Percentiles rank a stretch among this genome's conserved stretches.
Conservation (phyloP, 352 stramenopile species). For the Pythium rhizo-oryzae region DNA sequence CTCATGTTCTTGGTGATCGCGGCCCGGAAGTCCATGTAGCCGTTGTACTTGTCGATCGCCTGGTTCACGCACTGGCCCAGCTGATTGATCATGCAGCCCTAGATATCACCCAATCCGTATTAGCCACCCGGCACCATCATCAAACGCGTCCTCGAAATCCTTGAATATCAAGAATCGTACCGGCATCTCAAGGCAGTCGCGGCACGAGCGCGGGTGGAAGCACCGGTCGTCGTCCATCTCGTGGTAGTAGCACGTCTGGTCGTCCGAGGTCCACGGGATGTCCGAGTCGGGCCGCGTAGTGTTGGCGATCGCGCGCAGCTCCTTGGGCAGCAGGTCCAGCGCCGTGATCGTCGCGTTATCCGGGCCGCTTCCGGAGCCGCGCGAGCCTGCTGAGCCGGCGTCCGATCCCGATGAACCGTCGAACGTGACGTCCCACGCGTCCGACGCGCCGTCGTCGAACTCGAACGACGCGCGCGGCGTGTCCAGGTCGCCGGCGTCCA, state of each 20-base stretch:
- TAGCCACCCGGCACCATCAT: no score
- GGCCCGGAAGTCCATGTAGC: conserved; percentile 23
- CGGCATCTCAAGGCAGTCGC: conserved; percentile 19
- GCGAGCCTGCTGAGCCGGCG: neutral
- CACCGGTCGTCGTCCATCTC: conserved; percentile 19
- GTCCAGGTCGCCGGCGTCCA: neutral
- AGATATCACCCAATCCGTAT: neutral
- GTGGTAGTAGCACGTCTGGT: conserved; percentile 23
- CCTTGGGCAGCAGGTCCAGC: conserved; percentile 25
- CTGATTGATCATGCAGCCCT: conserved; percentile 32
- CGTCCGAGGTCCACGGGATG: conserved; percentile 11
- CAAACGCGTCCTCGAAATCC: no score
- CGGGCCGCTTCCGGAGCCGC: neutral
- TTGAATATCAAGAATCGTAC: no score
- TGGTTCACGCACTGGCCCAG: conserved; percentile 26
- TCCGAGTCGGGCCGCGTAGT: conserved; percentile 21
- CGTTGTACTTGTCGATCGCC: conserved; percentile 17
- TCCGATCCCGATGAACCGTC: no score
- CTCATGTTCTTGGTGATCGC: conserved; percentile 22
- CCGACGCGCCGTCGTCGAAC: neutral
- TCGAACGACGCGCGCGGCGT: neutral
- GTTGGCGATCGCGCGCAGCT: conserved; percentile 13
- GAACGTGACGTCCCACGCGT: neutral
- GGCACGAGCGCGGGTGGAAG: conserved; percentile 19
- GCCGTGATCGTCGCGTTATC: conserved; percentile 20